Percentiles rank a stretch among this genome's conserved stretches.
Evolutionary conservation across 2,329 filamentous ascomycete genomes (phyloP).

Genomic region (Clarireedia monteithiana): DNA sequence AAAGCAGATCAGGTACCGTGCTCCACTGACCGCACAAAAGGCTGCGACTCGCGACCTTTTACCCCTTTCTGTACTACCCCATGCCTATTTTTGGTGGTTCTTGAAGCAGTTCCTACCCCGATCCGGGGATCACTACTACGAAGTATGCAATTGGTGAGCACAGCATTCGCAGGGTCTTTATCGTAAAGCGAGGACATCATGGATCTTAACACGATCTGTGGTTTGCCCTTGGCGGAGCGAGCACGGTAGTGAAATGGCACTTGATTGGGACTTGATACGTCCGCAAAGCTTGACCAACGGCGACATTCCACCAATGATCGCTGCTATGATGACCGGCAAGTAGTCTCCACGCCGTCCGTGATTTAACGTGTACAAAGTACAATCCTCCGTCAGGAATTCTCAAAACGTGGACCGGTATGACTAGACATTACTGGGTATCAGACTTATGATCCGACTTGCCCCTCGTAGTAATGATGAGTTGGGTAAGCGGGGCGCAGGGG

Average conservation of each 20-base stretch:
- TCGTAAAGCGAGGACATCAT: neutral
- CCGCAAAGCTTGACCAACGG: no score
- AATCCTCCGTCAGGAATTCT: no score
- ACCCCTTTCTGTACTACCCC: neutral
- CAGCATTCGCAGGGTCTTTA: neutral
- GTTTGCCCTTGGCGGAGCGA: neutral
- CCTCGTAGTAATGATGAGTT: neutral
- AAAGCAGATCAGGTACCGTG: no score
- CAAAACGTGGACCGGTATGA: no score
- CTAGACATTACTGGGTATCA: no score
- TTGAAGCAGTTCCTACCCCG: neutral
- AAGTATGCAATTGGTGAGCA: conserved; percentile 24
- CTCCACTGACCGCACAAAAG: no score
- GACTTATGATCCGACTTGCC: neutral
- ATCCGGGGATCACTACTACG: conserved; percentile 22
- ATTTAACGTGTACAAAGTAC: no score
- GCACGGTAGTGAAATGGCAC: neutral
- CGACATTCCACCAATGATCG: no score
- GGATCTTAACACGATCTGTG: neutral
- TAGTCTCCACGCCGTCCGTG: no score
- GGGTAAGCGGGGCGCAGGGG: neutral
- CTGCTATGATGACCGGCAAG: no score
- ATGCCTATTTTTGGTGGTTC: neutral
- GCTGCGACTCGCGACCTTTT: no score
- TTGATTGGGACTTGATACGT: neutral